Base-by-base conservation (phyloP, 202 grass and related monocot species). In the Saccharum hybrid region DNA sequence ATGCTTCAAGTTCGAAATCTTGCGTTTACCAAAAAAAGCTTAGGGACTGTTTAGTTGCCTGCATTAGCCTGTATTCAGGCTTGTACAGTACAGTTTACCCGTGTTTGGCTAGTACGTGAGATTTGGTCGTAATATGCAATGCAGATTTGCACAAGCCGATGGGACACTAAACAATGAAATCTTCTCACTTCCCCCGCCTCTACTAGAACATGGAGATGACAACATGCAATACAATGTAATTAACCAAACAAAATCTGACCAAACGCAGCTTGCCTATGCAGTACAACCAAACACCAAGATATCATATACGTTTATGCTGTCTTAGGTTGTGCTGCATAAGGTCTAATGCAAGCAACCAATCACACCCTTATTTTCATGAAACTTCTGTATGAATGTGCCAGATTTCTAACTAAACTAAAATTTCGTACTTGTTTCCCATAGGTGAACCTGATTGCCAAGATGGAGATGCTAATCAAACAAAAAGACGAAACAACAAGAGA, bases 401-500 rank as follows among this genome's bases (percentile, higher is more conserved):
- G 36, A 49, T 52, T 83, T 66, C 18, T 59, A 12, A 60, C 63
- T 39, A 34, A 83, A 71, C 18, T 46, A 7, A 66, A 81, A 37
- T 72, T 18, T 77, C n/a, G n/a, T n/a, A 52, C 15, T 70, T 41
- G 6, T 72, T 39, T 83, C 68, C 16, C 74, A 12, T 79, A 80
- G 83, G 64, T 79, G 80, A 84, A 76, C 57, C 49, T 42, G 23
- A 65, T 71, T 75, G 76, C 75, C 81, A 91, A 63, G 79, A 81
- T 73, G 84, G 54, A 73, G 84, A 86, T 86, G 69, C 51, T 57
- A 89, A 41, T 88, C 81, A 84, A 89, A 87, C 76, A 18, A 94
- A 84, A 84, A 90, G 80, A 80, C 86, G 79, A 81, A 92, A 82
- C 74, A 92, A 89, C 65, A 99, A 99, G 79, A 94, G 91, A 88